A percentile compares a stretch with the other conserved stretches of the same genome.
Evolutionary conservation across 2,329 filamentous ascomycete species (phyloP).

Genomic region (Pseudogymnoascus pannorum): DNA sequence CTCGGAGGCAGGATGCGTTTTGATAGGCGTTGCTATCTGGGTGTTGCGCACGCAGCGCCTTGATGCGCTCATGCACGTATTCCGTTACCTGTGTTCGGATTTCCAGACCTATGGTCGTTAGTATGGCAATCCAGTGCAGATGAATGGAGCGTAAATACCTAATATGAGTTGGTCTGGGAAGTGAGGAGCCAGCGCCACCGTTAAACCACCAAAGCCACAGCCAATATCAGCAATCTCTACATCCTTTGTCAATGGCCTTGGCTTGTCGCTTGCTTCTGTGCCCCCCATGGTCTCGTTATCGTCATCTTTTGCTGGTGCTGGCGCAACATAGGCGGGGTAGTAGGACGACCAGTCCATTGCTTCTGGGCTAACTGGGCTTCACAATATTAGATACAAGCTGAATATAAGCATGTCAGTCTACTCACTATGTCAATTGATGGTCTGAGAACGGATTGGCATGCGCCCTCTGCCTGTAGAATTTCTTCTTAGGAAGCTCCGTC

Average conservation of each 20-base stretch:
- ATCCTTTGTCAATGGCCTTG: constrained; percentile 49
- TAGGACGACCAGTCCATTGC: constrained; percentile 88
- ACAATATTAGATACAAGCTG: constrained; percentile 12
- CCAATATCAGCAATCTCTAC: constrained; percentile 95
- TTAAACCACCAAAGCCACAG: constrained; percentile 87
- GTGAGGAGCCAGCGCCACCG: constrained; percentile 75
- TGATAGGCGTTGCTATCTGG: constrained; percentile 54
- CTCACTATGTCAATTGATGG: constrained; percentile 80
- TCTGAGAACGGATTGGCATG: constrained; percentile 98
- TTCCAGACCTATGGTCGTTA: constrained; percentile 61
- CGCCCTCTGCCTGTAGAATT: constrained; percentile 90
- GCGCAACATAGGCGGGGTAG: constrained; percentile 65
- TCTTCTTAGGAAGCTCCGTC: constrained; percentile 70
- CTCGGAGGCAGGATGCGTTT: constrained; percentile 81
- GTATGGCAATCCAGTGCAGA: constrained; percentile 11
- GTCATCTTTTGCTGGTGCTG: constrained; percentile 30
- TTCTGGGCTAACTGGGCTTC: constrained; percentile 67
- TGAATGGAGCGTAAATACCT: constrained; percentile 45
- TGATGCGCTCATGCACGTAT: constrained; percentile 82
- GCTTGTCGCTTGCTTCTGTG: constrained; percentile 16
- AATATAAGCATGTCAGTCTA: constrained; percentile 16
- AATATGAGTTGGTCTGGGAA: constrained; percentile 78
- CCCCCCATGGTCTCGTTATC: constrained; percentile 22
- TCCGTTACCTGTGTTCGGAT: constrained; percentile 86
- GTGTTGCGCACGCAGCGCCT: constrained; percentile 66